These are phyloP conservation scores for Aspergillus arachidicola DNA, from an alignment of 2,329 filamentous ascomycete species.

Conservation along the genomic window DNA sequence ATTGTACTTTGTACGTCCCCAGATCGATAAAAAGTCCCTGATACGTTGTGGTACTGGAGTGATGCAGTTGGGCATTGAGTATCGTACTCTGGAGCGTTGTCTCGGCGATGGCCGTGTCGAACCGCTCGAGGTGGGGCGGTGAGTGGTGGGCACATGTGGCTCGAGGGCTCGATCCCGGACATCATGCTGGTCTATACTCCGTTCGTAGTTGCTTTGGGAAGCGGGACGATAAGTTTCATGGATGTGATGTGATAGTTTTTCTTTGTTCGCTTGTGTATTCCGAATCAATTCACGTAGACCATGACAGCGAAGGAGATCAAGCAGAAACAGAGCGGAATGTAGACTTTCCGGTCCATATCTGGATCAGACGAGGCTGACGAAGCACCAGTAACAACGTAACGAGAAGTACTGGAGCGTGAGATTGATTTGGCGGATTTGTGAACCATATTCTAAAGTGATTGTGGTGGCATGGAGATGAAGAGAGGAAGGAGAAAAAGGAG, in stretches of 20 bases:
- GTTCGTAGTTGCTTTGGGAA: background rate
- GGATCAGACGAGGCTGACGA: constrained; percentile 14
- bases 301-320: constrained; percentile 42
- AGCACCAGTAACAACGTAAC: constrained; percentile 13
- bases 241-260: background rate
- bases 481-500: constrained; percentile 6
- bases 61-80: background rate
- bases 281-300: constrained; percentile 34
- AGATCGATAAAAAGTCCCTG: background rate
- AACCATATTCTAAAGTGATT: constrained; percentile 16
- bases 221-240: background rate
- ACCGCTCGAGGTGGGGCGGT: background rate
- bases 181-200: background rate
- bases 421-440: constrained; percentile 18
- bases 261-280: background rate
- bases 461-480: constrained; percentile 1
- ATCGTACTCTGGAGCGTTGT: background rate
- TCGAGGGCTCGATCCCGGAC: background rate
- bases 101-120: background rate
- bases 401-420: constrained; percentile 15
- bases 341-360: constrained; percentile 39
- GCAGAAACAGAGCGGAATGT: constrained; percentile 41
- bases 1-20: background rate
- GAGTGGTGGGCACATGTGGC: background rate
- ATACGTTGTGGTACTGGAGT: background rate